Percentiles rank a stretch among this genome's conserved stretches.
Conservation (phyloP, 2,329 filamentous ascomycete genomes). For the Tothia fuscella region DNA sequence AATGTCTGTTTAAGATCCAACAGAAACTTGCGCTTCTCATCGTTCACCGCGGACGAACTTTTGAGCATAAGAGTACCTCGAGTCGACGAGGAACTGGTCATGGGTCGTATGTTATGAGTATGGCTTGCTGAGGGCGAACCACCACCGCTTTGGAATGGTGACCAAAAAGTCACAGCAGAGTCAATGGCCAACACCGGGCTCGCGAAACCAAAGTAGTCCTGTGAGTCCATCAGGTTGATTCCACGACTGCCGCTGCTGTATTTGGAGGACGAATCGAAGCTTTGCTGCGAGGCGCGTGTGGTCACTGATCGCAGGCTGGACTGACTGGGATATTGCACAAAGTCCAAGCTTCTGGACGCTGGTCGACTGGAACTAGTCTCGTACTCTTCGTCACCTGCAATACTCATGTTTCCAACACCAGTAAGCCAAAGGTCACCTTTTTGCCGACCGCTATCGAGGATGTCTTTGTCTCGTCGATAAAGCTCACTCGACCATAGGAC, state of each 20-base stretch:
- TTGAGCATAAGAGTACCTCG: constrained; percentile 55
- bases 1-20: constrained; percentile 65
- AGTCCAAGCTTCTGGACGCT: constrained; percentile 26
- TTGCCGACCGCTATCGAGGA: constrained; percentile 40
- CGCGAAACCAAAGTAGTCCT: constrained; percentile 56
- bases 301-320: constrained; percentile 44
- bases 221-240: constrained; percentile 55
- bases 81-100: constrained; percentile 50
- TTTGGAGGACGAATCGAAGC: constrained; percentile 52
- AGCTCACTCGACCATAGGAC: constrained; percentile 89
- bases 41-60: constrained; percentile 36
- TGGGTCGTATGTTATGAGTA: constrained; percentile 49
- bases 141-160: constrained; percentile 55
- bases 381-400: constrained; percentile 36
- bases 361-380: constrained; percentile 20
- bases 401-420: constrained; percentile 35
- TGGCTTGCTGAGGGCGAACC: constrained; percentile 29
- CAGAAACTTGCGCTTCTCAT: constrained; percentile 67
- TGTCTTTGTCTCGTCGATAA: constrained; percentile 63
- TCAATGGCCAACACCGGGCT: constrained; percentile 63
- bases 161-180: constrained; percentile 76
- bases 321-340: constrained; percentile 39
- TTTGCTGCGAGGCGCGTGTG: constrained; percentile 45
- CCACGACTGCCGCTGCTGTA: constrained; percentile 42
- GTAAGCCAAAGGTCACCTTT: constrained; percentile 37